A percentile compares a stretch with the other conserved stretches of the same genome.
Conservation (phyloP, 2,329 filamentous ascomycete species). For the Colletotrichum musicola region DNA sequence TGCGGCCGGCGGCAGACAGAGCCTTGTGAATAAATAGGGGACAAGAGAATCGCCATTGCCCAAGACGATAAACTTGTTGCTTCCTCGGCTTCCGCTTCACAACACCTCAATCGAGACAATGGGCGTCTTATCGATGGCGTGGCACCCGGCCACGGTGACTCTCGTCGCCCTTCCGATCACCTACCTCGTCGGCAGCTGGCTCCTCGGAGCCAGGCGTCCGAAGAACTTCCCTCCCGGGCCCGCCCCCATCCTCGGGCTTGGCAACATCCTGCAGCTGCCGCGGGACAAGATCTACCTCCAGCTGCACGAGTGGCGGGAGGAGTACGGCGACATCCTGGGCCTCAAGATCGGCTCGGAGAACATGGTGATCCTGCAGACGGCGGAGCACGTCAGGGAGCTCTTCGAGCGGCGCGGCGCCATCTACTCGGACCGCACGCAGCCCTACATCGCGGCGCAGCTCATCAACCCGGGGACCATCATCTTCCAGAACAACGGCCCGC, state of each 20-base stretch:
- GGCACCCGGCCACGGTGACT: background rate
- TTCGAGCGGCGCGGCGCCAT: constrained; percentile 52
- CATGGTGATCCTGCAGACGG: constrained; percentile 50
- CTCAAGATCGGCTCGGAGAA: constrained; percentile 48
- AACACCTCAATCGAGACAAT: background rate
- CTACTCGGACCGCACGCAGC: constrained; percentile 53
- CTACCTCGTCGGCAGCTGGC: constrained; percentile 7
- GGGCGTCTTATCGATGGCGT: background rate
- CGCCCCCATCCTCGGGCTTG: constrained; percentile 41
- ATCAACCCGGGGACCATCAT: constrained; percentile 40
- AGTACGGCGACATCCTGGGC: constrained; percentile 51
- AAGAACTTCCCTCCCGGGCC: constrained; percentile 43
- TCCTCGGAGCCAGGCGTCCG: constrained; percentile 14
- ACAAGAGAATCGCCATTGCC: background rate
- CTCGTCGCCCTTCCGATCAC: background rate
- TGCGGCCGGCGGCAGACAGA: too few species aligned
- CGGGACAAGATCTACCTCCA: constrained; percentile 42
- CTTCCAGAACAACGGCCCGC: constrained; percentile 27
- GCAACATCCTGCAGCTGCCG: constrained; percentile 46
- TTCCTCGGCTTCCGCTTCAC: background rate
- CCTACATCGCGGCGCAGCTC: constrained; percentile 44
- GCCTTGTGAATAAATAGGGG: too few species aligned
- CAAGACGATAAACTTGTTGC: background rate
- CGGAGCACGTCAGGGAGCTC: constrained; percentile 50
- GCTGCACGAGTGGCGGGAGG: constrained; percentile 49